Base-by-base conservation (phyloP, 202 grass and related monocot species). In the Saccharum hybrid region DNA sequence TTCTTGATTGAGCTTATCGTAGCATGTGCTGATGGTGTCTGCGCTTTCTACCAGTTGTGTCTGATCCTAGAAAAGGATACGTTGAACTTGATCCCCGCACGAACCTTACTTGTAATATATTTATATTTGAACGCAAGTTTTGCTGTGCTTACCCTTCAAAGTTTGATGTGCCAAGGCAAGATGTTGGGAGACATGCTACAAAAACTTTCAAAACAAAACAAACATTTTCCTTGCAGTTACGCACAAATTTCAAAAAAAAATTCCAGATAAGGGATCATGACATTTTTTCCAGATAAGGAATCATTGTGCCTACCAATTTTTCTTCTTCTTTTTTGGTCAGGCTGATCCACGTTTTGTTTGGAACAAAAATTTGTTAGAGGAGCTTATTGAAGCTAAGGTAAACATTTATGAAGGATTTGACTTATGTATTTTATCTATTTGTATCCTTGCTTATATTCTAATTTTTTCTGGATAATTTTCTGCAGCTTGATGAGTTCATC, bases 271-370 rank as follows among this genome's bases (percentile, higher is more conserved):
- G 48, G 66, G 73, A 62, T 74, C 30, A 7, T 8, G 4, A 0
- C 2, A 51, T 41, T 69, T 73, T 19, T 13, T 4, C 18, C n/a
- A 6, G 7, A 14, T 68, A 74, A 68, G 48, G 36, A 68, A 61
- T 74, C 16, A 14, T 0, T 18, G 56, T 88, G 51, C 83, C 64
- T 66, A 77, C 37, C 30, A 3, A 76, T 70, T 49, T 87, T 87
- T 70, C 52, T 52, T 52, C 15, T 52, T 51, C 30, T 80, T 80
- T 49, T 49, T 67, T 84, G 74, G 77, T 85, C 82, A 95, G 94
- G 96, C 93, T 88, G 96, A 99, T 86, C 96, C 96, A 62, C 91
- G 93, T 57, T 99, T 98, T 77, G 70, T 99, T 76, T 99, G 96
- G 93, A 99, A 99, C 86, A 91, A 87, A 85, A 92, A 74, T 80